Evolutionary conservation across 2,329 filamentous ascomycete genomes (phyloP), one percentile per base, ranked within the genome.

Genomic region (Cladosporium sp.): DNA sequence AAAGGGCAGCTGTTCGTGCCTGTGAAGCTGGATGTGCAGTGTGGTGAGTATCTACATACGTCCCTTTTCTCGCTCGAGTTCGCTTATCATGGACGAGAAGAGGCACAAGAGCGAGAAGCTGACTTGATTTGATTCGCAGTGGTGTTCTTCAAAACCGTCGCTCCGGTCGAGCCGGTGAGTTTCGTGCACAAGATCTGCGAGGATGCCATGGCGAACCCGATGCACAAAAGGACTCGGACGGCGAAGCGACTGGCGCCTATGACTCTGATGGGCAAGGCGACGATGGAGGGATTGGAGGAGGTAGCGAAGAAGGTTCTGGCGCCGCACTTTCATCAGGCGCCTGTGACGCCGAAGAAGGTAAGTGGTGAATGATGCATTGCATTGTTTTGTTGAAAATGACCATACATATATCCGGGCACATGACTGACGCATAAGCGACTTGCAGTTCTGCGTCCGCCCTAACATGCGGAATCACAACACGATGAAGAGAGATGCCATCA

Each of bases 381-480:
- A 11, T 30, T 21, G 30, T n/a, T 32, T 32, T n/a, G 55, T 58
- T 12, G 18, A 26, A 41, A 26, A 41, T 10, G 8, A 34, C 10
- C 34, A 15, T 21, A 24, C 34, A 10, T 26, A 24, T 18, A 21
- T 41, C 28, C n/a, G 41, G 41, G 41, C 41, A 60, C 36, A 41
- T 60, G 21, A 41, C 32, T 47, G n/a, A 47, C 41, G n/a, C 32
- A 44, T 2, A 47, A 21, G 41, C 41, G 54, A 38, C 54, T 58
- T 52, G 44, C 68, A 94, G 91, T 95, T 92, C 78, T 92, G 91
- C n/a, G 93, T 96, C 71, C 87, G 92, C 54, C 87, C 90, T n/a
- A 90, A 87, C 15, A 87, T 92, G 68, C 88, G 92, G 65, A 92
- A 91, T 73, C 89, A 93, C 78, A 88, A 83, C 71, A 83, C 83